A percentile compares a stretch with the other conserved stretches of the same genome.
Conservation (phyloP, 202 grass and related monocot genomes). For the Cymbopogon flexuosus region DNA sequence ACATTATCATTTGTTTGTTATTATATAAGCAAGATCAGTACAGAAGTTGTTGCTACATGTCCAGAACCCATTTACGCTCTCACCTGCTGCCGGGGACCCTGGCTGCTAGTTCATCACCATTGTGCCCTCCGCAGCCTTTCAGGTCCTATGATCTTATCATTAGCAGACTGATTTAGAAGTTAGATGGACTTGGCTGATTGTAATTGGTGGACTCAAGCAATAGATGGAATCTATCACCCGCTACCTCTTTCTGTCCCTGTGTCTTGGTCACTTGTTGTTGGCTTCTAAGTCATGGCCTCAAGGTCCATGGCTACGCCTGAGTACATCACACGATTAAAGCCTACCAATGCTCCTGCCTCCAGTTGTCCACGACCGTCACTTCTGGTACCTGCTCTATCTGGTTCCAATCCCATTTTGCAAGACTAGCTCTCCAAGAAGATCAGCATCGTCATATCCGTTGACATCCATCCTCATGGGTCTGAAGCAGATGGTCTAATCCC, state of each 20-base stretch:
- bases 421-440: background rate
- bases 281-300: background rate
- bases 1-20: background rate
- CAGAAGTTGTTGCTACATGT: background rate
- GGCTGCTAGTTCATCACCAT: background rate
- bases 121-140: background rate
- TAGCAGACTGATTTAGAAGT: background rate
- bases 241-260: background rate
- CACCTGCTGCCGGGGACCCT: background rate
- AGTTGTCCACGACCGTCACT: background rate
- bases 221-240: background rate
- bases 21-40: background rate
- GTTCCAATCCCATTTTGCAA: background rate
- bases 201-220: background rate
- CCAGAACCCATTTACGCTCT: background rate
- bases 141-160: background rate
- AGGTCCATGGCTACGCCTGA: background rate
- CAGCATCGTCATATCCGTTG: background rate
- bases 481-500: background rate
- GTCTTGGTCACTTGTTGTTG: background rate
- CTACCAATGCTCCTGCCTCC: background rate
- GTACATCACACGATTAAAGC: background rate
- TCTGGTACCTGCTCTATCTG: background rate
- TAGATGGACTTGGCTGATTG: background rate
- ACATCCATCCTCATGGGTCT: background rate